A percentile compares a stretch with the other conserved stretches of the same genome.
Evolutionary conservation across 2,329 filamentous ascomycete species (phyloP).

Genomic region (Pyrenophora teres): DNA sequence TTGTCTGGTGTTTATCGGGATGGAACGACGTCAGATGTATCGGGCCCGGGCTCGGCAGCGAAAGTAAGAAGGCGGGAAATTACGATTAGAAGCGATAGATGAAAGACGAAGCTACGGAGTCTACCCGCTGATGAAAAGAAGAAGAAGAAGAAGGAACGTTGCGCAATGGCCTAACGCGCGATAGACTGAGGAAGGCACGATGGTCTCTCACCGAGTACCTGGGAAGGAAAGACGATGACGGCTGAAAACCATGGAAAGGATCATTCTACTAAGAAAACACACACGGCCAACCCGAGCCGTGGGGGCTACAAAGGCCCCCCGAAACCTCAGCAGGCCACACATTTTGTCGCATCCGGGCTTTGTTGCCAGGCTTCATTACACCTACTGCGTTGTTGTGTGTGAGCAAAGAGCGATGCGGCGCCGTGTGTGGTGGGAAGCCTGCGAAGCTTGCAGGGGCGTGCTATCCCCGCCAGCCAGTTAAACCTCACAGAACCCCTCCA

Average conservation of each 20-base stretch:
- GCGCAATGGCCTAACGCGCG: slow-evolving; percentile 4
- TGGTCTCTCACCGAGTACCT: slow-evolving; percentile 10
- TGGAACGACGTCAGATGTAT: slow-evolving; percentile 6
- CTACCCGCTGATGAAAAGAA: slow-evolving; percentile 6
- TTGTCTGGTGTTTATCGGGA: background rate
- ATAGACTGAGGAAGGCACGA: slow-evolving; percentile 27
- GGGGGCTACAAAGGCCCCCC: slow-evolving; percentile 9
- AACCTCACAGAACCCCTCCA: slow-evolving; percentile 15
- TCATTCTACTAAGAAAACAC: slow-evolving; percentile 14
- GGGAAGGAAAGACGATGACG: slow-evolving; percentile 17
- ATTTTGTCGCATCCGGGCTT: slow-evolving; percentile 10
- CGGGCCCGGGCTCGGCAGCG: slow-evolving; percentile 6
- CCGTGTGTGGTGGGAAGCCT: slow-evolving; percentile 37
- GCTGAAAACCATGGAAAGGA: slow-evolving; percentile 15
- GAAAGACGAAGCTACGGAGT: slow-evolving; percentile 11
- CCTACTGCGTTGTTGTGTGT: slow-evolving; percentile 21
- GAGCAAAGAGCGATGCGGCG: slow-evolving; percentile 30
- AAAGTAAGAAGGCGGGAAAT: slow-evolving; percentile 6
- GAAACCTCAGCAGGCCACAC: slow-evolving; percentile 21
- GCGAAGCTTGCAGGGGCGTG: slow-evolving; percentile 29
- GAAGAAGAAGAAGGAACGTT: slow-evolving; percentile 16
- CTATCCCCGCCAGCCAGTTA: slow-evolving; percentile 28
- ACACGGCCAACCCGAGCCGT: slow-evolving; percentile 5
- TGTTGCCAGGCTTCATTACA: slow-evolving; percentile 29
- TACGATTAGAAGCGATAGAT: slow-evolving; percentile 16